These are phyloP conservation scores for Suillus americanus DNA, from an alignment of 768 basidiomycete species.

Conservation along the genomic window DNA sequence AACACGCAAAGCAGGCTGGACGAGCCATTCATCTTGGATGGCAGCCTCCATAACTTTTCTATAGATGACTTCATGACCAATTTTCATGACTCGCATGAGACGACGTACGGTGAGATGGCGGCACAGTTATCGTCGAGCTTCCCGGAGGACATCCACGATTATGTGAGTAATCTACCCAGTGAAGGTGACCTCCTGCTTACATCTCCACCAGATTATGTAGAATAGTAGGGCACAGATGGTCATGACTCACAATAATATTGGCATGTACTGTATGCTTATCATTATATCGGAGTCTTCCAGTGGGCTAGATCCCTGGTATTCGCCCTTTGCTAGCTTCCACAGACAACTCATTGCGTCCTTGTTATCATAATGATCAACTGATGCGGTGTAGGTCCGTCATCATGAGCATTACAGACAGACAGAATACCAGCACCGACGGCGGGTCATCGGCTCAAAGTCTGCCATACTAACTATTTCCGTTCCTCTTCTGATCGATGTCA, in stretches of 20 bases:
- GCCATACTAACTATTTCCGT: background rate
- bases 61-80: conserved; percentile 24
- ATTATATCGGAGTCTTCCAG: background rate
- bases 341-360: background rate
- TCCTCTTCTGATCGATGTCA: background rate
- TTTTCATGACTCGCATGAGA: conserved; percentile 17
- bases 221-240: background rate
- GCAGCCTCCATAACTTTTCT: conserved; percentile 24
- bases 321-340: background rate
- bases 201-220: conserved; percentile 23
- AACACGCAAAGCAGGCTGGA: conserved; percentile 17
- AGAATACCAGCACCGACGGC: background rate
- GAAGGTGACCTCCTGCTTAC: conserved; percentile 9
- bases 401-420: background rate
- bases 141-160: conserved; percentile 31
- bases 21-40: conserved; percentile 31
- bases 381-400: background rate
- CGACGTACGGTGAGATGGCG: background rate
- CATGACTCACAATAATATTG: conserved; percentile 6
- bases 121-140: conserved; percentile 24
- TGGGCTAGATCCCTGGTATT: background rate
- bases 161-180: conserved; percentile 26
- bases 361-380: background rate
- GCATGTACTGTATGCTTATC: background rate
- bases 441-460: background rate